phyloP scores from a whole-genome alignment of 2,329 filamentous ascomycete genomes.

The Calcarisporium arbuscula region DNA sequence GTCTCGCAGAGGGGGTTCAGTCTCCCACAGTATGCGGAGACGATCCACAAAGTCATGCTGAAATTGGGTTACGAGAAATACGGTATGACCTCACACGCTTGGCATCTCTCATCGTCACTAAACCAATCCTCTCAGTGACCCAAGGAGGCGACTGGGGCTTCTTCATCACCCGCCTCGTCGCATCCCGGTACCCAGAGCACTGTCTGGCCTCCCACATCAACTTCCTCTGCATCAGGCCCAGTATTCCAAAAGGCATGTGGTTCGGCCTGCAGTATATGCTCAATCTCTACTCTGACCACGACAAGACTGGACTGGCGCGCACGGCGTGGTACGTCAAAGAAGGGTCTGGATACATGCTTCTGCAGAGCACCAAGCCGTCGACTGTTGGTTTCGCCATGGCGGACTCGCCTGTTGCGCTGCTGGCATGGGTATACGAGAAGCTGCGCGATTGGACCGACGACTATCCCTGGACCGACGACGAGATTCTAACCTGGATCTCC shows the following conservation, averaged over 20 bases:
- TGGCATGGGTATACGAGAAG: constrained; percentile 80
- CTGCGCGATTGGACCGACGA: constrained; percentile 68
- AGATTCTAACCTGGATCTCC: constrained; percentile 67
- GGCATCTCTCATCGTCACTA: not conserved
- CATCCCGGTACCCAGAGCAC: constrained; percentile 46
- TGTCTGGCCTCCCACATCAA: constrained; percentile 51
- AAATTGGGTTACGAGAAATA: constrained; percentile 49
- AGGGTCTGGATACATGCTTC: constrained; percentile 31
- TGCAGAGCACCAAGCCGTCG: constrained; percentile 59
- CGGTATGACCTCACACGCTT: constrained; percentile 14
- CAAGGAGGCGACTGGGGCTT: constrained; percentile 70
- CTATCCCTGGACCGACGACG: constrained; percentile 70
- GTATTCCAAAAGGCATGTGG: constrained; percentile 44
- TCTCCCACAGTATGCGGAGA: constrained; percentile 39
- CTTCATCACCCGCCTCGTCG: constrained; percentile 57
- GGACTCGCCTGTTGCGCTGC: constrained; percentile 62
- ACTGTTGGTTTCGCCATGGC: constrained; percentile 64
- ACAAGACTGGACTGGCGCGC: constrained; percentile 40
- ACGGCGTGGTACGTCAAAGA: constrained; percentile 50
- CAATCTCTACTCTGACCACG: constrained; percentile 37
- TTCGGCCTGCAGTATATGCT: constrained; percentile 49
- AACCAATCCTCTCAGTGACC: too few relatives aligned
- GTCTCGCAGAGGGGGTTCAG: constrained; percentile 23
- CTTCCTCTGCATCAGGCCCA: constrained; percentile 26
- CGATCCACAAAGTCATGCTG: constrained; percentile 61